These are phyloP conservation scores for Ciborinia camelliae DNA, from an alignment of 2,329 filamentous ascomycete species.

Conservation along the genomic window DNA sequence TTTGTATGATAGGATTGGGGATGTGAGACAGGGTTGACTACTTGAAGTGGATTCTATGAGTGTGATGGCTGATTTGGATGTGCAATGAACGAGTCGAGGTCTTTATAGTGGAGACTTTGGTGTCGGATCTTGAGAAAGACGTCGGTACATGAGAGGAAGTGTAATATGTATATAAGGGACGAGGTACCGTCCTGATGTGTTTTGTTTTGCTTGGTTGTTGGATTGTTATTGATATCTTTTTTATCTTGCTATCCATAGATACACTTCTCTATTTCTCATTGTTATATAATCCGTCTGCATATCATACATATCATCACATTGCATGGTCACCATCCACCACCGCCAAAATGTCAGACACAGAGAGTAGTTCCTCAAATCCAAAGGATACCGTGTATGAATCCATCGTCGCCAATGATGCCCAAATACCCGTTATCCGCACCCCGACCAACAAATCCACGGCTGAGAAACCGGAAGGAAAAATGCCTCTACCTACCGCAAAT, in stretches of 20 bases:
- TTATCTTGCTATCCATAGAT: not conserved
- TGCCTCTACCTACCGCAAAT: conserved; percentile 36
- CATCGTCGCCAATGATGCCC: not conserved
- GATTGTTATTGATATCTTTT: not conserved
- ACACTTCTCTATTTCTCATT: not conserved
- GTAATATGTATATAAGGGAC: not conserved
- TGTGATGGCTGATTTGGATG: not conserved
- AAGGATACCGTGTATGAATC: not conserved
- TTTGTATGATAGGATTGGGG: not conserved
- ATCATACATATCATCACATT: not conserved
- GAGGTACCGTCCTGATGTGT: not conserved
- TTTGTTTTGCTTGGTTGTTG: not conserved
- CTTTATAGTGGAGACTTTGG: not conserved
- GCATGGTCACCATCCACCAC: not conserved
- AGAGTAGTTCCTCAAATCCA: conserved; percentile 3
- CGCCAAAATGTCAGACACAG: conserved; percentile 6
- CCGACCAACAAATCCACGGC: conserved; percentile 38
- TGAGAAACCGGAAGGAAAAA: conserved; percentile 60
- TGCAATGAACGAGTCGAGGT: not conserved
- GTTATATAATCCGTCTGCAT: not conserved
- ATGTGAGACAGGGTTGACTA: not conserved
- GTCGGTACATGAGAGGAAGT: not conserved
- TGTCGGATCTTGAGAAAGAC: not conserved
- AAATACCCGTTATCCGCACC: not conserved
- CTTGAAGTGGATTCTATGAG: not conserved